Percentiles rank a stretch among this genome's conserved stretches.
These are phyloP conservation scores for Spongiforma sp. DNA, from an alignment of 1,284 basidiomycete species.

Conservation along the genomic window DNA sequence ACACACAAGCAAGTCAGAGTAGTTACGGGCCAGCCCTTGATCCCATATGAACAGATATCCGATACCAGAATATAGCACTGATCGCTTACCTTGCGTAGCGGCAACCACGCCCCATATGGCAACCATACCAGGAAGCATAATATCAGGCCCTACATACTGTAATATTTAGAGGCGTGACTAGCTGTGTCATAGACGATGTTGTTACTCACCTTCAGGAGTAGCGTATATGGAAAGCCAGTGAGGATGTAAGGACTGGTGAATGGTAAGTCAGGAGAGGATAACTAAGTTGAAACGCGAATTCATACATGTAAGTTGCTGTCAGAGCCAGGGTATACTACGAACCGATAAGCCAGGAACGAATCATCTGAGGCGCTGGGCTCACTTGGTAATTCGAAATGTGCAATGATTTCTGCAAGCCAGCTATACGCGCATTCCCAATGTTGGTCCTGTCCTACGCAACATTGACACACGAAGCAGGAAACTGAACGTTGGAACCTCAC, in stretches of 20 bases:
- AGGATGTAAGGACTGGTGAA: conserved; percentile 55
- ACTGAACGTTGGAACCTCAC: conserved; percentile 19
- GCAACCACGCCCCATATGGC: conserved; percentile 64
- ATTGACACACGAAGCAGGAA: background rate
- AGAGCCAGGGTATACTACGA: conserved; percentile 54
- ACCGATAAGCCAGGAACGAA: conserved; percentile 1
- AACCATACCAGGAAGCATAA: conserved; percentile 60
- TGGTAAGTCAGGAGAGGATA: background rate
- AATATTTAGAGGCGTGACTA: conserved; percentile 6
- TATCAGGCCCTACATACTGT: conserved; percentile 59
- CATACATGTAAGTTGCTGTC: conserved; percentile 56
- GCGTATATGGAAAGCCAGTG: conserved; percentile 62
- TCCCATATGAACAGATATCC: conserved; percentile 7
- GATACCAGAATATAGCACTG: background rate
- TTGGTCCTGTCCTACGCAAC: conserved; percentile 45
- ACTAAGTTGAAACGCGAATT: background rate
- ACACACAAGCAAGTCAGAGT: conserved; percentile 58
- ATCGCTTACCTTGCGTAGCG: conserved; percentile 52
- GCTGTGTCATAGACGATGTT: background rate
- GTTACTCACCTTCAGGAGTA: conserved; percentile 53
- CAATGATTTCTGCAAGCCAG: conserved; percentile 59
- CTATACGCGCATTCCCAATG: conserved; percentile 63
- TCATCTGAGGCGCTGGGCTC: background rate
- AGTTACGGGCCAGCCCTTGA: conserved; percentile 57
- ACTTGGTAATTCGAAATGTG: conserved; percentile 54